phyloP scores from a whole-genome alignment of 2,329 filamentous ascomycete species.

The Aureobasidium musti region DNA sequence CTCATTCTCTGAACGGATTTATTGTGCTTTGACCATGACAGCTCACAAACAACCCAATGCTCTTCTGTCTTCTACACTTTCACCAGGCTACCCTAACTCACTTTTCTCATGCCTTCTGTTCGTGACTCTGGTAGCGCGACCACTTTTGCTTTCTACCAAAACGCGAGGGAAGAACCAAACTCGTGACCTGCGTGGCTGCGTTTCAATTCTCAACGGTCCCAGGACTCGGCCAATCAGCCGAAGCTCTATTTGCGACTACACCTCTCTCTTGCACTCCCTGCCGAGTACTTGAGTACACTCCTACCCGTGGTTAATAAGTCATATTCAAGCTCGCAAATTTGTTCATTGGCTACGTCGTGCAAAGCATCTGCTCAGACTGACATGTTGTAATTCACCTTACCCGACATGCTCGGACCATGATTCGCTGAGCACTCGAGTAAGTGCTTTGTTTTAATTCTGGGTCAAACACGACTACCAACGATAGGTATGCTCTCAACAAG shows the following conservation, averaged over 20 bases:
- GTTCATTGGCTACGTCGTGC: too few relatives aligned
- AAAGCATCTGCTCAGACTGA: background rate
- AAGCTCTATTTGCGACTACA: slow-evolving; percentile 7
- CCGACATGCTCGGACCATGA: background rate
- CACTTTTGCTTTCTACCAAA: background rate
- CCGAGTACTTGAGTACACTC: background rate
- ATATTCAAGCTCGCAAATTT: too few relatives aligned
- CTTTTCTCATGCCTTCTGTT: too few relatives aligned
- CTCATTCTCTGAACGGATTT: background rate
- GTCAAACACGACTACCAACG: background rate
- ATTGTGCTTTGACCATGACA: background rate
- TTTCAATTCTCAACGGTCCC: slow-evolving; percentile 8
- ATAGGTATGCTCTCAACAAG: too few relatives aligned
- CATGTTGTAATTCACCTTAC: too few relatives aligned
- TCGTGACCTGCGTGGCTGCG: slow-evolving; percentile 5
- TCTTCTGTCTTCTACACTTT: background rate
- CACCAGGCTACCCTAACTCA: too few relatives aligned
- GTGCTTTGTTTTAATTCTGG: background rate
- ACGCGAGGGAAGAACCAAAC: slow-evolving; percentile 7
- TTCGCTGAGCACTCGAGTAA: background rate
- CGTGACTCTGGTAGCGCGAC: background rate
- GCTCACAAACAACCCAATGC: background rate
- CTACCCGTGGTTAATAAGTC: background rate
- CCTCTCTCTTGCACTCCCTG: background rate
- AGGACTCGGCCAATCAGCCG: background rate